Conservation (phyloP, 1,139 yeast genomes). For the Lizanozyma gosingica region DNA sequence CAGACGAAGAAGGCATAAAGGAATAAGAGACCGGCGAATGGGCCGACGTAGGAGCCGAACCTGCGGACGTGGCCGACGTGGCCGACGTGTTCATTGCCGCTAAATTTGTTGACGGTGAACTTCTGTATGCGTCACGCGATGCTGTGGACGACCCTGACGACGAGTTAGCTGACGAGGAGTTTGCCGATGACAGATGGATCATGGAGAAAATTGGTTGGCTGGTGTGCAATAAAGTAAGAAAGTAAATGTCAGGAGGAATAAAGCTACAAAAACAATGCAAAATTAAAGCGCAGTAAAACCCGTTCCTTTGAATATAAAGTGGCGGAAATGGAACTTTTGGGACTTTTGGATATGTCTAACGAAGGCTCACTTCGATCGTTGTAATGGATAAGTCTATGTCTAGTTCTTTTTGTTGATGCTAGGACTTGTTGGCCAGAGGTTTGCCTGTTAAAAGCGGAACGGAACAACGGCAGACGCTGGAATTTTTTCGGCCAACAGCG, state of each 20-base stretch:
- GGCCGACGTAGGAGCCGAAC: background rate
- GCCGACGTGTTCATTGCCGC: no score
- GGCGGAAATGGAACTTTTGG: no score
- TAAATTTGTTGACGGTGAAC: background rate
- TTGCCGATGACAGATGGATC: background rate
- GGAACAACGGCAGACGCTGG: background rate
- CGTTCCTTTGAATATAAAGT: no score
- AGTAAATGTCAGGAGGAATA: no score
- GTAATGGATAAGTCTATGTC: background rate
- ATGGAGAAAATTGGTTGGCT: background rate
- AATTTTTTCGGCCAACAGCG: background rate
- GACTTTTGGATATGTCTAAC: background rate
- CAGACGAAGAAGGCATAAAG: background rate
- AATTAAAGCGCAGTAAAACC: no score
- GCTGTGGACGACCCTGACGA: no score
- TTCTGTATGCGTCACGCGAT: background rate
- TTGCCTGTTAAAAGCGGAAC: no score
- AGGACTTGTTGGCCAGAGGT: no score
- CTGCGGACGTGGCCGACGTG: no score
- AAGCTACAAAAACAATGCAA: no score
- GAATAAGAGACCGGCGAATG: background rate
- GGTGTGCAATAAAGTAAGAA: background rate
- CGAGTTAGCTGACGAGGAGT: no score
- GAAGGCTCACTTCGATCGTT: background rate
- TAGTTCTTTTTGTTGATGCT: no score